Percentiles rank a stretch among this genome's conserved stretches.
Evolutionary conservation across 73 alveolate species (phyloP).

Genomic region (Tetrahymena borealis): DNA sequence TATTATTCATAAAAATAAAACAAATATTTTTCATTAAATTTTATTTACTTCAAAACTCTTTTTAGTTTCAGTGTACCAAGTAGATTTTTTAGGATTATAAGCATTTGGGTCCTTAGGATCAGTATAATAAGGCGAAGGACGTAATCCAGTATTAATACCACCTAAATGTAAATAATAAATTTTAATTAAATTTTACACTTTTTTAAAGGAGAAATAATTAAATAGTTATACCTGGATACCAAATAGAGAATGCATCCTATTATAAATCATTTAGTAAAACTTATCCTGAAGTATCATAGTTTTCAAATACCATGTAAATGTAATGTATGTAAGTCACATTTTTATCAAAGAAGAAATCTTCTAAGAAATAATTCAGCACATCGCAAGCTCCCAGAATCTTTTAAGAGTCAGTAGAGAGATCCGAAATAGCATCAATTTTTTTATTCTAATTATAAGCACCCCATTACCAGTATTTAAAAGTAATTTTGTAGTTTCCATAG

Average conservation of each 20-base stretch:
- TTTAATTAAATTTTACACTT: too few species aligned
- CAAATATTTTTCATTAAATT: background rate
- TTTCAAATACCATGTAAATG: background rate
- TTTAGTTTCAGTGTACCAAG: background rate
- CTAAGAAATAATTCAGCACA: background rate
- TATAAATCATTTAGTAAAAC: background rate
- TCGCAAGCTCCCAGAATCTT: background rate
- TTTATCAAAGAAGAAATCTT: background rate
- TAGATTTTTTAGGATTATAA: background rate
- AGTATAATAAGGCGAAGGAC: background rate
- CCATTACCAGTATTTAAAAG: background rate
- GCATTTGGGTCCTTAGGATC: background rate
- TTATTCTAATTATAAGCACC: background rate
- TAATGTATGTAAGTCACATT: background rate
- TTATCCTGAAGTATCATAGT: background rate
- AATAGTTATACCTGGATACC: conserved; percentile 5
- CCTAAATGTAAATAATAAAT: background rate
- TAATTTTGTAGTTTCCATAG: background rate
- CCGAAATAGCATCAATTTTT: background rate
- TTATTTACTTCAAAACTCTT: background rate
- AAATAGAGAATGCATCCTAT: background rate
- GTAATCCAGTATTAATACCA: background rate
- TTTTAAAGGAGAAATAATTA: too few species aligned
- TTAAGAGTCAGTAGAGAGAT: background rate
- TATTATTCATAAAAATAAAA: too few species aligned